Evolutionary conservation across 2,329 filamentous ascomycete genomes (phyloP).

Genomic region (Microdochium bolleyi): DNA sequence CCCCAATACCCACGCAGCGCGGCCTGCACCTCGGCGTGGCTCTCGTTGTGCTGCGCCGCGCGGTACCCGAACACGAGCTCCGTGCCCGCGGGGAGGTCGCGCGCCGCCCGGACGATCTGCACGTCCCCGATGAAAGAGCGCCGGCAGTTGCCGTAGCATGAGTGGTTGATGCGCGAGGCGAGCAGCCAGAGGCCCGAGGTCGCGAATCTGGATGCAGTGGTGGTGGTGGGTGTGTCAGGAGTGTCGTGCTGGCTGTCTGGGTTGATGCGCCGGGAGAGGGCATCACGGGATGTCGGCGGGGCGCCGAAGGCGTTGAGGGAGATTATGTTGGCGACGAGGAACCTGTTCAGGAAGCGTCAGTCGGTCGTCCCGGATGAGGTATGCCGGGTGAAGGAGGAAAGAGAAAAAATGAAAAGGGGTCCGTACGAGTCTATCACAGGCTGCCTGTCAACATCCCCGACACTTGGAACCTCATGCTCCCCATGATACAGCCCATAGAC

Average conservation of each 20-base stretch:
- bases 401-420: neutral
- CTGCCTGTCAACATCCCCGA: too few species aligned
- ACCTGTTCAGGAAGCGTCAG: conserved; percentile 21
- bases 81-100: conserved; percentile 29
- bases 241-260: too few species aligned
- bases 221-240: conserved; percentile 4
- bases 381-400: neutral
- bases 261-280: neutral
- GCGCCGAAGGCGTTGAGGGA: conserved; percentile 33
- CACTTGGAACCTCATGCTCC: conserved; percentile 25
- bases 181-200: conserved; percentile 36
- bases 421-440: conserved; percentile 33
- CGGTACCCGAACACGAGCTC: conserved; percentile 37
- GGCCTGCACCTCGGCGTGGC: conserved; percentile 21
- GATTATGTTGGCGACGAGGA: conserved; percentile 34
- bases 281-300: conserved; percentile 11
- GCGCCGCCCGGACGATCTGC: conserved; percentile 37
- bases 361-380: too few species aligned
- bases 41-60: conserved; percentile 7
- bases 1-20: conserved; percentile 23
- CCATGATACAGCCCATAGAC: conserved; percentile 32
- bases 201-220: neutral
- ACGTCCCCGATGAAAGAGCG: conserved; percentile 47
- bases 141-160: conserved; percentile 35
- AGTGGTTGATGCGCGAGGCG: conserved; percentile 44